A percentile compares a stretch with the other conserved stretches of the same genome.
These are phyloP conservation scores for Xylariaceae sp. DNA, from an alignment of 2,329 filamentous ascomycete genomes.

Conservation along the genomic window DNA sequence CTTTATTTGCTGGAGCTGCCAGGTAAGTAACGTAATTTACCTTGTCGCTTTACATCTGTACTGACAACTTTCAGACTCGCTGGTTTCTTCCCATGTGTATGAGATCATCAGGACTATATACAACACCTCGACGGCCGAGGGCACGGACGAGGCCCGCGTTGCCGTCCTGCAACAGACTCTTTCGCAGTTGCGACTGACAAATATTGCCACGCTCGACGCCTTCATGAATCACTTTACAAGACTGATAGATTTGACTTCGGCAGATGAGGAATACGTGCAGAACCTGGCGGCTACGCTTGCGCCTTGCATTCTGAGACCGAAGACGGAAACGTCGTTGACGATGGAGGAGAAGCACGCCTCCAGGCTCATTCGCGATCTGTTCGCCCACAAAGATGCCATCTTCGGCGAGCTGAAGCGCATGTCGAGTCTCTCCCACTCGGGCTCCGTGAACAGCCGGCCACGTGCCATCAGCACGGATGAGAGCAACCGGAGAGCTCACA, in stretches of 20 bases:
- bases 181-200: slow-evolving; percentile 87
- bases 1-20: slow-evolving; percentile 92
- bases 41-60: background rate
- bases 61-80: slow-evolving; percentile 63
- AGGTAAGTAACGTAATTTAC: slow-evolving; percentile 49
- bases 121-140: slow-evolving; percentile 70
- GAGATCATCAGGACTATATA: slow-evolving; percentile 99
- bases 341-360: slow-evolving; percentile 94
- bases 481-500: slow-evolving; percentile 85
- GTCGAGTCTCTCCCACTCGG: slow-evolving; percentile 62
- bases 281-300: slow-evolving; percentile 70
- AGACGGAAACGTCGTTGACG: slow-evolving; percentile 80
- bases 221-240: slow-evolving; percentile 98
- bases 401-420: slow-evolving; percentile 95
- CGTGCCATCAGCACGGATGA: slow-evolving; percentile 93
- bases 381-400: slow-evolving; percentile 89
- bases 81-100: slow-evolving; percentile 96
- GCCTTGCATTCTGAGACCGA: slow-evolving; percentile 82
- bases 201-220: slow-evolving; percentile 97
- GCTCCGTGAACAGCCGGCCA: slow-evolving; percentile 58
- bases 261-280: slow-evolving; percentile 78
- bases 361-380: slow-evolving; percentile 84
- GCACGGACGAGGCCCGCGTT: slow-evolving; percentile 71
- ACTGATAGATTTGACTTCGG: slow-evolving; percentile 91
- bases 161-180: slow-evolving; percentile 93